Evolutionary conservation across 345 rosid species (phyloP).

Genomic region (Abelmoschus esculentus): DNA sequence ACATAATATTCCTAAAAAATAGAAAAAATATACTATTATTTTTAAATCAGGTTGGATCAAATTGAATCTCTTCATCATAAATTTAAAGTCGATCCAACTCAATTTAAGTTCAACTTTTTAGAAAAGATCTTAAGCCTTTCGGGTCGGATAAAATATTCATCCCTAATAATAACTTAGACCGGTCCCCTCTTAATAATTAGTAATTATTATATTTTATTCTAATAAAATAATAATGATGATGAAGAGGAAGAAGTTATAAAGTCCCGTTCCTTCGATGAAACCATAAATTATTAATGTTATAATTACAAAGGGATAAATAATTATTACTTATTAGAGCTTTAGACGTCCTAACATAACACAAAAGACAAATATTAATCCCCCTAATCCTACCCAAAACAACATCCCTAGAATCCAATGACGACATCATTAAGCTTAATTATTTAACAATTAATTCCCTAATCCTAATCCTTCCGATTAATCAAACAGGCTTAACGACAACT

Average conservation of each 20-base stretch:
- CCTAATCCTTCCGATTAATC: background rate
- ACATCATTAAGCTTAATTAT: background rate
- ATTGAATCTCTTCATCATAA: too few relatives aligned
- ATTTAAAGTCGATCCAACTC: too few relatives aligned
- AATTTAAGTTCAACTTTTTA: too few relatives aligned
- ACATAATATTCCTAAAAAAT: too few relatives aligned
- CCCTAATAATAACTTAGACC: too few relatives aligned
- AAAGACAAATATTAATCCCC: background rate
- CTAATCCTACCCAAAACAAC: conserved; percentile 8
- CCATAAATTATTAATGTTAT: background rate
- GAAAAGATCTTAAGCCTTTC: too few relatives aligned
- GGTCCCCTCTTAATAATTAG: too few relatives aligned
- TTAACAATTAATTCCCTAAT: conserved; percentile 2
- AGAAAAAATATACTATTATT: too few relatives aligned
- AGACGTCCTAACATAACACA: background rate
- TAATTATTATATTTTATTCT: too few relatives aligned
- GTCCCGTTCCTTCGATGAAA: conserved; percentile 3
- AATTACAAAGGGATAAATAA: background rate
- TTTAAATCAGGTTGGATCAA: too few relatives aligned
- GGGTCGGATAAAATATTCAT: too few relatives aligned
- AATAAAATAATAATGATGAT: too few relatives aligned
- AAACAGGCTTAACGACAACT: conserved; percentile 40
- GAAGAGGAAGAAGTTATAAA: background rate
- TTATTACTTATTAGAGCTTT: background rate
- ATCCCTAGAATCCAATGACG: conserved; percentile 30